phyloP scores from a whole-genome alignment of 768 basidiomycete genomes.

The Chiua virens region DNA sequence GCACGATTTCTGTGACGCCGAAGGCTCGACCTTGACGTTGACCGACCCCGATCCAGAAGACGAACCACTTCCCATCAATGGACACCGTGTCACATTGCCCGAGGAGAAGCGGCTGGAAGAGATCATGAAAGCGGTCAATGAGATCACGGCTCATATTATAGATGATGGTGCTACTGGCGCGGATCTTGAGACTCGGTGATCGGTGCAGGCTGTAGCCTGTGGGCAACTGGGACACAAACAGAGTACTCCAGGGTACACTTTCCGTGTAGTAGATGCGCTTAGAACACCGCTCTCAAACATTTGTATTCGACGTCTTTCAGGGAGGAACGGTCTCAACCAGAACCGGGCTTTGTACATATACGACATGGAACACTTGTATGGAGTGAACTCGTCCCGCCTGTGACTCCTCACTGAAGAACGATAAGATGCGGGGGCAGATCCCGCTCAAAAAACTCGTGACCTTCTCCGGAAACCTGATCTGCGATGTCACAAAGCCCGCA shows the following conservation, averaged over 20 bases:
- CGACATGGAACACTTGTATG: too few species aligned
- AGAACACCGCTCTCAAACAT: too few species aligned
- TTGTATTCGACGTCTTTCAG: too few species aligned
- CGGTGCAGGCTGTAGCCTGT: too few species aligned
- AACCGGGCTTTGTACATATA: too few species aligned
- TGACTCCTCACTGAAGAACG: too few species aligned
- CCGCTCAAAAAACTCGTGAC: too few species aligned
- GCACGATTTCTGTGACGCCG: constrained; percentile 62
- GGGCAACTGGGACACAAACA: background rate
- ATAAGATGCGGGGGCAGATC: too few species aligned
- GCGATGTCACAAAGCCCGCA: too few species aligned
- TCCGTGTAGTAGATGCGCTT: constrained; percentile 10
- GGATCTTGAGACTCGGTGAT: constrained; percentile 8
- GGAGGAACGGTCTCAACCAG: too few species aligned
- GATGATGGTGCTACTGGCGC: background rate
- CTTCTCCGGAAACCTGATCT: too few species aligned
- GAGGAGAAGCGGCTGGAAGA: constrained; percentile 5
- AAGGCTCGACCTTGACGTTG: constrained; percentile 31
- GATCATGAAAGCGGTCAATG: background rate
- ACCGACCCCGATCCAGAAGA: constrained; percentile 29
- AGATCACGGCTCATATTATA: background rate
- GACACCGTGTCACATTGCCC: background rate
- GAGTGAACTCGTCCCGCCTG: too few species aligned
- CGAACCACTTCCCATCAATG: constrained; percentile 18
- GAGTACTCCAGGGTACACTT: constrained; percentile 7